A percentile compares a stretch with the other conserved stretches of the same genome.
phyloP scores from a whole-genome alignment of 257 asterid species.

The Fraxinus anomala region DNA sequence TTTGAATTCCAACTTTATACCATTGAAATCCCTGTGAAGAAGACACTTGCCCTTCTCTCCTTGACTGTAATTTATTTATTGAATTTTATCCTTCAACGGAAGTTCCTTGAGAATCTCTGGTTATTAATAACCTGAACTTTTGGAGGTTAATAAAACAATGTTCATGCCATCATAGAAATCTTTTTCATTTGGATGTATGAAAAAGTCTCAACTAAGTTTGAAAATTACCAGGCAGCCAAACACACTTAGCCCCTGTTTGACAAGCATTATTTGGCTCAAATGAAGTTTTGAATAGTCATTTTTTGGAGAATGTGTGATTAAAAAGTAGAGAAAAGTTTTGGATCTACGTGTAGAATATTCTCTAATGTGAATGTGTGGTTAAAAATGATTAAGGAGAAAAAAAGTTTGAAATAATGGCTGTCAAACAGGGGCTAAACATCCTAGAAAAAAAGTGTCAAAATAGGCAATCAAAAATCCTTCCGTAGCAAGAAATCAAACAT shows the following conservation, averaged over 20 bases:
- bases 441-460: background rate
- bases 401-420: too few relatives aligned
- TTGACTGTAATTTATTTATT: background rate
- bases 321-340: too few relatives aligned
- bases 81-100: background rate
- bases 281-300: too few relatives aligned
- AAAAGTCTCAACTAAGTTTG: background rate
- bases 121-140: background rate
- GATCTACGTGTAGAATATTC: too few relatives aligned
- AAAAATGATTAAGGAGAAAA: too few relatives aligned
- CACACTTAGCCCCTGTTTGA: background rate
- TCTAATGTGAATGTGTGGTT: too few relatives aligned
- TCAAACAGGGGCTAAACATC: background rate
- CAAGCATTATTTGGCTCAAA: too few relatives aligned
- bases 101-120: background rate
- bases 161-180: background rate
- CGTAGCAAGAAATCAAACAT: background rate
- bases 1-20: background rate
- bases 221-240: background rate
- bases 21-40: background rate
- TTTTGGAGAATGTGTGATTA: too few relatives aligned
- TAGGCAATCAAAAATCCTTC: background rate
- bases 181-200: background rate
- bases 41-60: background rate
- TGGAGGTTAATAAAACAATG: background rate